Base-by-base conservation (phyloP, 345 rosid species). In the Hibiscus trionum region DNA sequence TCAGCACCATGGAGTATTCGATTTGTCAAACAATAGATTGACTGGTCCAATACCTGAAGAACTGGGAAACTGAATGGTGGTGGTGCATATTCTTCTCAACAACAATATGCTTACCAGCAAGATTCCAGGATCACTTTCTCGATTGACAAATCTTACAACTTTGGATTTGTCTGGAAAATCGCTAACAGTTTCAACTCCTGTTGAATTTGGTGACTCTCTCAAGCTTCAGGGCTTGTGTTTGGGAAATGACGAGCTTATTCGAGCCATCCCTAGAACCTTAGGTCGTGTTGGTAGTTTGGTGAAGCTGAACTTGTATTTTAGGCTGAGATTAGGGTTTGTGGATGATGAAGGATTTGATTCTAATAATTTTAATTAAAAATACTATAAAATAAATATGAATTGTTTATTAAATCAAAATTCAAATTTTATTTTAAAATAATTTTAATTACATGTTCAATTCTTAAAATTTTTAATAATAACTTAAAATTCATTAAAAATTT, bases 1-100 rank as follows among this genome's bases (percentile, higher is more conserved):
- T 81, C 99, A 95, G 81, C 99, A 95, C 81, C 96, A 79, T 61
- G 98, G 99, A 35, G 79, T 86, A 9, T 87, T 82, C 61, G 98
- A 79, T 84, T 85, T 89, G 72, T 92, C 87, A 4, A 62, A 90
- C 58, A 95, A 95, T 70, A 77, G 70, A 61, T 61, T 95, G 80
- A 82, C 90, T 9, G 97, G 99, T 58, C 33, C 81, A 1, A 78
- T 95, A 66, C 99, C 99, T 53, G 77, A 78, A 56, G 93, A 87
- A 61, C 61, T 95, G 42, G 97, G 96, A 26, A 82, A 80, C 90
- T 90, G 96, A 72, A 67, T 72, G 16, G 90, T 88, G 27, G 67
- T 95, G 5, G 92, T 89, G 21, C 84, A 90, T 80, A 88, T 92
- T 59, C 49, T 90, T 26, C 80, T 92, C 47, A 82, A 79, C 77